These are phyloP conservation scores for Guyanaporus albipodus DNA, from an alignment of 768 basidiomycete genomes.

Conservation along the genomic window DNA sequence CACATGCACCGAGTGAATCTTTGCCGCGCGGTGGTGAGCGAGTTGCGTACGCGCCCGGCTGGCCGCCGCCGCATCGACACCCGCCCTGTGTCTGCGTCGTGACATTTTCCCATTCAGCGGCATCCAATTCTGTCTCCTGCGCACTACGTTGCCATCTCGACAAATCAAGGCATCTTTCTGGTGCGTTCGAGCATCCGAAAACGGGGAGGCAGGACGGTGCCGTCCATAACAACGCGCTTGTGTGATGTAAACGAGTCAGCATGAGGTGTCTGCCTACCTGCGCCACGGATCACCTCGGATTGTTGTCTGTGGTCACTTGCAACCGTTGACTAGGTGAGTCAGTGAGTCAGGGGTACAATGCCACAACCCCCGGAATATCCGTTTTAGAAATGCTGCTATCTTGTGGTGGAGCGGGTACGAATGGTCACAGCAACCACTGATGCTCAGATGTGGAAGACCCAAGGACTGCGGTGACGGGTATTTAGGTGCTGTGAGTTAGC, in stretches of 20 bases:
- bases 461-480: slow-evolving; percentile 45
- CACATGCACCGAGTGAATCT: slow-evolving; percentile 18
- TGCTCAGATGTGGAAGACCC: slow-evolving; percentile 45
- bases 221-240: slow-evolving; percentile 46
- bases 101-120: slow-evolving; percentile 59
- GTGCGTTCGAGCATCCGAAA: slow-evolving; percentile 46
- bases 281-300: slow-evolving; percentile 48
- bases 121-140: slow-evolving; percentile 66
- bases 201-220: slow-evolving; percentile 35
- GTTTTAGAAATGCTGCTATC: no score
- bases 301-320: slow-evolving; percentile 50
- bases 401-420: not conserved
- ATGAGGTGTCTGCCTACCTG: slow-evolving; percentile 25
- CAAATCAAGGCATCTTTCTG: slow-evolving; percentile 54
- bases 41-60: not conserved
- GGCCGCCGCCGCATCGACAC: slow-evolving; percentile 7
- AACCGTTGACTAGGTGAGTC: slow-evolving; percentile 38
- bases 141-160: slow-evolving; percentile 36
- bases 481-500: no score
- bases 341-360: slow-evolving; percentile 41
- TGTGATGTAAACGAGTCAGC: not conserved
- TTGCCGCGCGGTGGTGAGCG: not conserved
- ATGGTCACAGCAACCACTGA: not conserved
- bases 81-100: slow-evolving; percentile 63
- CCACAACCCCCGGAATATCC: slow-evolving; percentile 38